Percentiles rank a stretch among this genome's conserved stretches.
phyloP scores from a whole-genome alignment of 2,329 filamentous ascomycete genomes.

The Xylaria sp. region DNA sequence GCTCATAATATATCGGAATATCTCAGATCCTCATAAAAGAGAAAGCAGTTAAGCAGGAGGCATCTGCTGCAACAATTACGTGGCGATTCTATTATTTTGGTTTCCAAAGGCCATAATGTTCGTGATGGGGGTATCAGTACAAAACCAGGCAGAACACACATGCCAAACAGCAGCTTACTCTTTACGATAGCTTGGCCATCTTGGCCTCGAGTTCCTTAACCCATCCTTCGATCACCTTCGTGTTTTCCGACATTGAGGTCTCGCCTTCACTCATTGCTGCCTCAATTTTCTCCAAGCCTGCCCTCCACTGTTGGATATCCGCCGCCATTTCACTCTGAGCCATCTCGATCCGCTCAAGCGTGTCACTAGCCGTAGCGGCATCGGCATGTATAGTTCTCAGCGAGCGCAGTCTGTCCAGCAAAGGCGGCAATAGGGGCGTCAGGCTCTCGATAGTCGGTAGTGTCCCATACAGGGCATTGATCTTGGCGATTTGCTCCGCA shows the following conservation, averaged over 20 bases:
- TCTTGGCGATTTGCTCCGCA: slow-evolving; percentile 81
- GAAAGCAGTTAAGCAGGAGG: neutral
- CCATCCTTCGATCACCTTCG: slow-evolving; percentile 87
- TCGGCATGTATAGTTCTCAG: slow-evolving; percentile 86
- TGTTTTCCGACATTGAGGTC: slow-evolving; percentile 78
- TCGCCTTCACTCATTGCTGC: slow-evolving; percentile 76
- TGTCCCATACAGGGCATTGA: slow-evolving; percentile 91
- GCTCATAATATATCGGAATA: no score
- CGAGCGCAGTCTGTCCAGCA: slow-evolving; percentile 87
- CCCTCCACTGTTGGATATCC: slow-evolving; percentile 88
- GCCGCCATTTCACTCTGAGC: slow-evolving; percentile 83
- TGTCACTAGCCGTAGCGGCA: slow-evolving; percentile 83
- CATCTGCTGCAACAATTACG: neutral
- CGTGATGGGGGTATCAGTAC: slow-evolving; percentile 52
- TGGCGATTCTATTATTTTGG: slow-evolving; percentile 5
- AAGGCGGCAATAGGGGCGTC: slow-evolving; percentile 82
- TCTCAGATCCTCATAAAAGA: no score
- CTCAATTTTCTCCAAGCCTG: slow-evolving; percentile 83
- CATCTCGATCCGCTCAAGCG: slow-evolving; percentile 79
- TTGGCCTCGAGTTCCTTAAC: slow-evolving; percentile 86
- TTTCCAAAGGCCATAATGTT: slow-evolving; percentile 19
- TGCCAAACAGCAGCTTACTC: slow-evolving; percentile 23
- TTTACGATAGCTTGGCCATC: slow-evolving; percentile 68
- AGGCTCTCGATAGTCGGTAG: slow-evolving; percentile 89
- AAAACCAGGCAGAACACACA: slow-evolving; percentile 40